phyloP scores from a whole-genome alignment of 768 basidiomycete genomes.

The Mycena chlorophos region DNA sequence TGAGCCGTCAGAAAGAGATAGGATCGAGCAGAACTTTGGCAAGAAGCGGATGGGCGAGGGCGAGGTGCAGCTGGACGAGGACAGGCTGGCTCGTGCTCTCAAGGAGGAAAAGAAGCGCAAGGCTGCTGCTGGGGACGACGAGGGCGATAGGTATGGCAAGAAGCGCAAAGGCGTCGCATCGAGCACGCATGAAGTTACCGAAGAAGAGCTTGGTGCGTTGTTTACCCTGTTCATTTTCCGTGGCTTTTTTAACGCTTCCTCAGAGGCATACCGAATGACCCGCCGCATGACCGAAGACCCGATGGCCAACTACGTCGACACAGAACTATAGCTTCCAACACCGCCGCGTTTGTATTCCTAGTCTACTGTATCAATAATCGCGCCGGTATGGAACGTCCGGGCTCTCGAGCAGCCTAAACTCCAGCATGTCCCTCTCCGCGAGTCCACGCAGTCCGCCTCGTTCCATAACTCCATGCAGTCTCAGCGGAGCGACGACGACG shows the following conservation, averaged over 20 bases:
- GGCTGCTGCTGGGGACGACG: conserved; percentile 52
- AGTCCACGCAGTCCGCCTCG: background rate
- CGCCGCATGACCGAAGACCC: conserved; percentile 79
- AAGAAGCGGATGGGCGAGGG: conserved; percentile 83
- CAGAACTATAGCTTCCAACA: conserved; percentile 22
- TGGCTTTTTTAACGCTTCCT: conserved; percentile 15
- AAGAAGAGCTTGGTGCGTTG: conserved; percentile 77
- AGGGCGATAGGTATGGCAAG: conserved; percentile 59
- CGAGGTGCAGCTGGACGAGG: conserved; percentile 72
- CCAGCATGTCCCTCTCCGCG: background rate
- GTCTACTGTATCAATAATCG: conserved; percentile 2
- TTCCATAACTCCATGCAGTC: background rate
- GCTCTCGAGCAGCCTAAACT: too few relatives aligned
- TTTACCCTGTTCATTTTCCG: background rate
- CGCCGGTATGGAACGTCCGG: too few relatives aligned
- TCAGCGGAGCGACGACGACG: background rate
- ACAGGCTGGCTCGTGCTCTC: conserved; percentile 66
- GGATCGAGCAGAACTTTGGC: conserved; percentile 69
- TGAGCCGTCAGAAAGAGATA: conserved; percentile 31
- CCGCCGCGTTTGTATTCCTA: conserved; percentile 18
- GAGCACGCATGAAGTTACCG: conserved; percentile 74
- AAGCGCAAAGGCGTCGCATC: conserved; percentile 56
- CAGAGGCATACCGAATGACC: conserved; percentile 91
- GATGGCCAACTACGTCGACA: conserved; percentile 89
- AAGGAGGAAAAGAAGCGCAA: conserved; percentile 83